These are phyloP conservation scores for Aegle marmelos DNA, from an alignment of 345 rosid species.

Conservation along the genomic window DNA sequence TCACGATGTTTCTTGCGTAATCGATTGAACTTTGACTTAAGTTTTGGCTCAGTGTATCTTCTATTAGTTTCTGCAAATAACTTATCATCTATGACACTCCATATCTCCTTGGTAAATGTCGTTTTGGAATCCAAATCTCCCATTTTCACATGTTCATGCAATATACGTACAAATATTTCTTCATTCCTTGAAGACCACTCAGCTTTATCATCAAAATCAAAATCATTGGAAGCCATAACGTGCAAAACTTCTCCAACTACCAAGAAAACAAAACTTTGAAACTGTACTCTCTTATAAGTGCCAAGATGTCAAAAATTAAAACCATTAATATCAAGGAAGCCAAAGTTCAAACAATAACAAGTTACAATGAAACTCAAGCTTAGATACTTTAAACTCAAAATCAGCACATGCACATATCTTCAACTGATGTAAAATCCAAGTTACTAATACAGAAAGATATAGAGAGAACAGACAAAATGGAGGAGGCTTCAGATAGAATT, in stretches of 20 bases:
- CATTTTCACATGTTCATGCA: conserved; percentile 2
- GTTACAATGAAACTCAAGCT: not conserved
- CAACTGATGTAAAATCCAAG: not conserved
- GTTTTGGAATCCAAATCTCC: not conserved
- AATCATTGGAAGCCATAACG: not conserved
- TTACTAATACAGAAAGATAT: not conserved
- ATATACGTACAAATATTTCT: not conserved
- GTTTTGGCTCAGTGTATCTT: conserved; percentile 6
- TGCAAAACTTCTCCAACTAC: not conserved
- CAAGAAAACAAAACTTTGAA: not conserved
- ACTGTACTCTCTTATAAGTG: not conserved
- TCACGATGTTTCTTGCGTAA: conserved; percentile 1
- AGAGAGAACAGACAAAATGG: not conserved
- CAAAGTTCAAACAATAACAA: not conserved
- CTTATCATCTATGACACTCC: not conserved
- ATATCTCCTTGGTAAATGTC: not conserved
- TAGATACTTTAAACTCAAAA: not conserved
- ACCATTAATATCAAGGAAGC: not conserved
- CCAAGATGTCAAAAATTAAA: not conserved
- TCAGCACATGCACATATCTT: not conserved
- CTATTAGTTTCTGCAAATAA: not conserved
- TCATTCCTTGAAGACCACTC: conserved; percentile 3
- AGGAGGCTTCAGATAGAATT: no score
- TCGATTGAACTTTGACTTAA: conserved; percentile 6
- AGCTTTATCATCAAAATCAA: conserved; percentile 3